Evolutionary conservation across 257 asterid species (phyloP).

Genomic region (Sherardia arvensis): DNA sequence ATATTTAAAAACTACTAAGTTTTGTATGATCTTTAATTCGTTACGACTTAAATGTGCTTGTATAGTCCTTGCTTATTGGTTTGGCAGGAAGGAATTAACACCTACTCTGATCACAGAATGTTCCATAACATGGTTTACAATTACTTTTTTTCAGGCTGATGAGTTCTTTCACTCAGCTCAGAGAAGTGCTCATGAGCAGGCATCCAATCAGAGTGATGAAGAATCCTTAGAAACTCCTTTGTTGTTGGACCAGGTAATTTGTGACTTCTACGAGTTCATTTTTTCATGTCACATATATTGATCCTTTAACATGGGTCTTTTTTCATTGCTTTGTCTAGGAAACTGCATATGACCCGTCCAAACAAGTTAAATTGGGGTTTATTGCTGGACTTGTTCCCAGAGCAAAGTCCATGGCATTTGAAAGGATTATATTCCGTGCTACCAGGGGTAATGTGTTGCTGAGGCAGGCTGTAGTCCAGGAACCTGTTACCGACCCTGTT

Average conservation of each 20-base stretch:
- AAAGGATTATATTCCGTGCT: constrained; percentile 95
- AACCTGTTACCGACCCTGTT: constrained; percentile 74
- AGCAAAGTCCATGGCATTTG: constrained; percentile 85
- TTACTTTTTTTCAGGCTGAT: constrained; percentile 60
- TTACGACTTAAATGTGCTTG: neutral
- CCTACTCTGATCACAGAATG: neutral
- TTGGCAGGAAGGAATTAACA: neutral
- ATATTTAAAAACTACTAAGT: neutral
- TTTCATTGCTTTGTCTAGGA: constrained; percentile 36
- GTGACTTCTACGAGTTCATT: neutral
- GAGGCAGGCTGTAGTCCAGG: constrained; percentile 74
- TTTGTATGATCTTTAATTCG: neutral
- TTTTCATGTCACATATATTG: neutral
- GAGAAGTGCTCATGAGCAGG: constrained; percentile 71
- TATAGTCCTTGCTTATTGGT: neutral
- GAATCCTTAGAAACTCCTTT: constrained; percentile 90
- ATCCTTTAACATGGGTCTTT: neutral
- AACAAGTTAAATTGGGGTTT: constrained; percentile 92
- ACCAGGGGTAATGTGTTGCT: constrained; percentile 95
- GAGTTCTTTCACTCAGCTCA: constrained; percentile 71
- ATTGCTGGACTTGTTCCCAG: constrained; percentile 89
- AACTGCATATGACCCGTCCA: constrained; percentile 53
- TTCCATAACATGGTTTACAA: no score
- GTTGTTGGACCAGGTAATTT: constrained; percentile 56
- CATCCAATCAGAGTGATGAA: constrained; percentile 66